phyloP scores from a whole-genome alignment of 2,329 filamentous ascomycete genomes.

The Curvularia eragrostidis region DNA sequence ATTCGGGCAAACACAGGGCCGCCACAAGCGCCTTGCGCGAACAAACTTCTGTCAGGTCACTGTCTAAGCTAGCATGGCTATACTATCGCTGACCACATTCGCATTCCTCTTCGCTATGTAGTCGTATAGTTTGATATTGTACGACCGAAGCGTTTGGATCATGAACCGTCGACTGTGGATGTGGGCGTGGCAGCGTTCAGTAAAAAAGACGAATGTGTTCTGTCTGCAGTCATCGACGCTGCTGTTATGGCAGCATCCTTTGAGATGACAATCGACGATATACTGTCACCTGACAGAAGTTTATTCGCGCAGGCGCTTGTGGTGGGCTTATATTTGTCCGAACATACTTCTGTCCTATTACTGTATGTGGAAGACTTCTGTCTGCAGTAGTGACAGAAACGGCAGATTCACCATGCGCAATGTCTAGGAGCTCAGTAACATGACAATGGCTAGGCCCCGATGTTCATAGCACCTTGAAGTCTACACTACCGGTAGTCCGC shows the following conservation, averaged over 20 bases:
- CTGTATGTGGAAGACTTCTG: neutral
- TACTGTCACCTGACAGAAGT: too few species aligned
- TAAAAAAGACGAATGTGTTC: neutral
- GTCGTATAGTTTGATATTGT: conserved; percentile 1
- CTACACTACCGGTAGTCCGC: neutral
- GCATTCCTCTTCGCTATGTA: neutral
- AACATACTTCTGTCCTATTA: too few species aligned
- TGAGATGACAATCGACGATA: neutral
- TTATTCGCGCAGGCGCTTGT: too few species aligned
- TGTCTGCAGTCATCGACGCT: neutral
- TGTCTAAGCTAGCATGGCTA: neutral
- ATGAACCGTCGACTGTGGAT: neutral
- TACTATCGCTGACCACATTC: neutral
- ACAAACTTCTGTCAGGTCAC: too few species aligned
- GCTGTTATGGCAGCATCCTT: neutral
- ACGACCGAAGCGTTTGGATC: neutral
- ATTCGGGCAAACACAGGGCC: too few species aligned
- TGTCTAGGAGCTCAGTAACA: neutral
- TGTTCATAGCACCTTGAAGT: neutral
- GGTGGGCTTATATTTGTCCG: too few species aligned
- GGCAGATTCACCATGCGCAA: neutral
- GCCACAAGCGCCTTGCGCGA: too few species aligned
- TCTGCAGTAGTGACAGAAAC: neutral
- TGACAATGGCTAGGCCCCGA: neutral
- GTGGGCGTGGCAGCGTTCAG: neutral